Evolutionary conservation across 2,329 filamentous ascomycete genomes (phyloP), one percentile per base, ranked within the genome.

Genomic region (Grosmannia huntii): DNA sequence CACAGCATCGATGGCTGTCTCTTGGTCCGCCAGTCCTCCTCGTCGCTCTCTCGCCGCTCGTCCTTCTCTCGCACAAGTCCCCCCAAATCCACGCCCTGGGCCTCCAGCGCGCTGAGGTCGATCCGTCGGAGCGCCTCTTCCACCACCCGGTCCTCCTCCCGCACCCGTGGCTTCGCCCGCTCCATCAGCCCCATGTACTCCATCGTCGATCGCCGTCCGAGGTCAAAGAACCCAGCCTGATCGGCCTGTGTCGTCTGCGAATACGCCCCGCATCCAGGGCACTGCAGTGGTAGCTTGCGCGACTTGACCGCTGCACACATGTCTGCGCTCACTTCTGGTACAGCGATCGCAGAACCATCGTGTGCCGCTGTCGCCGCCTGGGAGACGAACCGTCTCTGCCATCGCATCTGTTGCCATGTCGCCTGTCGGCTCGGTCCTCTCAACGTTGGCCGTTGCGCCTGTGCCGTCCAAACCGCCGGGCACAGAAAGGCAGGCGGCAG

Each of bases 191-290:
- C 69, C 11, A 81, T 62, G 66, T 78, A 85, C 38, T 70, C 71
- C 62, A 68, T 73, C 4, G 84, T 76, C 2, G 75, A 72, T 63
- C 74, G 82, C 62, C 79, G 77, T 41, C 67, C 68, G 31, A 78
- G 58, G 59, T 79, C 73, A 66, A 77, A 86, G 68, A 79, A 85
- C 4, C 84, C 86, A 6, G 84, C 72, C 60, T 78, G 71, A 31
- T 76, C 68, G 1, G 77, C 68, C 21, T 78, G 68, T 0, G 68
- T 67, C 0, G 76, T 82, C 67, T 87, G 84, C 52, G 81, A 75
- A 63, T 85, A 75, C 16, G 84, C 83, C 51, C 84, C 84, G 66
- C 84, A 87, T 41, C 84, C 84, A 14, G 76, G 75, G 64, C 84
- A 87, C 62, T 79, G 80, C 12, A 75, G 64, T 0, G 84, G 83